Evolutionary conservation across 169 alveolate species (phyloP).

Genomic region (Cryptosporidium parvum): DNA sequence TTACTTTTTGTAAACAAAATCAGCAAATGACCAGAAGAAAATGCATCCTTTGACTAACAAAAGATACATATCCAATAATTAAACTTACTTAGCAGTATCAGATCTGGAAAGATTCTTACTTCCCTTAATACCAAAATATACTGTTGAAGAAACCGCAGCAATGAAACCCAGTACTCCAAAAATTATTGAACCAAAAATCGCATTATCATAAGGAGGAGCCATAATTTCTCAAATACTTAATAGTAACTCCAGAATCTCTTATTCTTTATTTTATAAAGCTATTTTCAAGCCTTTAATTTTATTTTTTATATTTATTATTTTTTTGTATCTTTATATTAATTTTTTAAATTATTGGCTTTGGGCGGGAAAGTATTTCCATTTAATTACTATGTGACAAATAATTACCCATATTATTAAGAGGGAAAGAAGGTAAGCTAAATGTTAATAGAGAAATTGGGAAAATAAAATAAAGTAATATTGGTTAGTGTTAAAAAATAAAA

Average conservation of each 20-base stretch:
- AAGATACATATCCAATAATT: background rate
- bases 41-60: background rate
- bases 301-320: background rate
- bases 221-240: background rate
- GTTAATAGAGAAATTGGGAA: background rate
- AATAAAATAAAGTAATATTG: background rate
- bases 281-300: background rate
- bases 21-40: background rate
- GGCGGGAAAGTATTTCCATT: conserved; percentile 18
- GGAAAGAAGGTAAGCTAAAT: background rate
- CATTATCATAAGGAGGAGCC: conserved; percentile 74
- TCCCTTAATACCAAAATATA: conserved; percentile 71
- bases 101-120: conserved; percentile 63
- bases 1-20: background rate
- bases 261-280: background rate
- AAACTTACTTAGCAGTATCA: conserved; percentile 76
- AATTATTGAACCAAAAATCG: conserved; percentile 48
- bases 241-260: background rate
- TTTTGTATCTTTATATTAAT: conserved; percentile 1
- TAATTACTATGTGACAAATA: background rate
- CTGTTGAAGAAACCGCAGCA: conserved; percentile 59
- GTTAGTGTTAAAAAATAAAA: background rate
- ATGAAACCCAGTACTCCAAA: conserved; percentile 67
- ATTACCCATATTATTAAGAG: background rate
- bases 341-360: background rate